Base-by-base conservation (phyloP, 345 rosid genomes). In the Eucalyptus regnans region DNA sequence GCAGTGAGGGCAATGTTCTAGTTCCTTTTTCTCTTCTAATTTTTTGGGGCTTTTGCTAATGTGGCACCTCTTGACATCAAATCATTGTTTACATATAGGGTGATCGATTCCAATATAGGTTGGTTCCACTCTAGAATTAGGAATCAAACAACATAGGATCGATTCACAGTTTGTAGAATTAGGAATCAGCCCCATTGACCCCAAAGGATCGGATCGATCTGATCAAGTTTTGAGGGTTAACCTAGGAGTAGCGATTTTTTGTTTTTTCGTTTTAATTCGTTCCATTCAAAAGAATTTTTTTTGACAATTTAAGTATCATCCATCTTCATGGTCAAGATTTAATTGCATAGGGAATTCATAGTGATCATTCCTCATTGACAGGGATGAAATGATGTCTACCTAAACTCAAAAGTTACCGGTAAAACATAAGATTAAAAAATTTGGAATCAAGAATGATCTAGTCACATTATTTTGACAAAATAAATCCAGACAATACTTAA, bases 261-360 rank as follows among this genome's bases (percentile, higher is more conserved):
- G 5, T 50, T 13, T 50, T 13, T 4, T 22, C 8, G 9, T 22
- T 22, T 52, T 4, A 52, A 23, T 22, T 56, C 3, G 12, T 56
- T 56, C 27, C 23, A 9, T 56, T 56, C 29, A 56, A 22, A 56
- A 27, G 66, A 60, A 60, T n/a, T 15, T 27, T 13, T 27, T 60
- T 60, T 27, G 66, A 60, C 66, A 60, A 60, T 60, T 27, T 87
- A 97, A 90, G 90, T 96, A 96, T 91, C 95, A 96, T 60, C 97
- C 95, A 92, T 93, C 86, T 64, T 94, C 96, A 81, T 94, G 92
- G 89, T 97, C 99, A 91, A 97, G 97, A 91, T 97, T 98, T 93
- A 96, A 98, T 95, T 96, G 95, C 83, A 96, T 93, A 68, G 99
- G 99, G 85, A 97, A 97, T 87, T 97, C 99, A 91, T 22, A 20